Base-by-base conservation (phyloP, 768 basidiomycete species). In the Boletus pseudopeckii region DNA sequence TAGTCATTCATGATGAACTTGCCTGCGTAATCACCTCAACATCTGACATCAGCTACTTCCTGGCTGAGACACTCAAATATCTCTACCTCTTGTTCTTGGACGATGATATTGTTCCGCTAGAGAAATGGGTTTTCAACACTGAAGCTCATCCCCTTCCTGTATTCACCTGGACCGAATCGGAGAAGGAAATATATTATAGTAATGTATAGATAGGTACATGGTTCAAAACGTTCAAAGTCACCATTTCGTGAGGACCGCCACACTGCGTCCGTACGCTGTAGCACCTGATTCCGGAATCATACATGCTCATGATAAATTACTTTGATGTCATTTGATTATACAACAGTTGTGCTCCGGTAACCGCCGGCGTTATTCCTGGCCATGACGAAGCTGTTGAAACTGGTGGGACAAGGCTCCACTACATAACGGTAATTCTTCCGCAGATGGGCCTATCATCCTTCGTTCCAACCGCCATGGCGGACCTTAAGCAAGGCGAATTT, bases 131-230 rank as follows among this genome's bases (percentile, higher is more conserved):
- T 5, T 82, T 84, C 55, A 85, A 84, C 57, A 85, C 84, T 0
- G 84, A 85, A 68, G 91, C 89, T 5, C 91, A 92, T 65, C 87
- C 90, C 11, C 74, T 91, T 17, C 88, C 87, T 9, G 75, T 88
- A 32, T 85, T 89, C 61, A 61, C 75, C 44, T 88, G 85, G 86
- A 82, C 76, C 3, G 64, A 68, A 39, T 73, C 72, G 60, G 83
- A 88, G 66, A 78, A 73, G 55, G 62, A 70, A 49, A 61, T 60
- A 45, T 80, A 78, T 33, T 20, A 38, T 50, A 22, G 14, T 20
- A 40, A 15, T 33, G 15, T 17, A 18, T 44, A 20, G 44, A 18
- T 44, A 20, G 44, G 17, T 22, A 24, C 17, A 9, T 28, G 28
- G 32, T 26, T 40, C 38, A 11, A n/a, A 17, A n/a, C n/a, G n/a